phyloP scores from a whole-genome alignment of 805 yeast species.

The Candida sithepensis region DNA sequence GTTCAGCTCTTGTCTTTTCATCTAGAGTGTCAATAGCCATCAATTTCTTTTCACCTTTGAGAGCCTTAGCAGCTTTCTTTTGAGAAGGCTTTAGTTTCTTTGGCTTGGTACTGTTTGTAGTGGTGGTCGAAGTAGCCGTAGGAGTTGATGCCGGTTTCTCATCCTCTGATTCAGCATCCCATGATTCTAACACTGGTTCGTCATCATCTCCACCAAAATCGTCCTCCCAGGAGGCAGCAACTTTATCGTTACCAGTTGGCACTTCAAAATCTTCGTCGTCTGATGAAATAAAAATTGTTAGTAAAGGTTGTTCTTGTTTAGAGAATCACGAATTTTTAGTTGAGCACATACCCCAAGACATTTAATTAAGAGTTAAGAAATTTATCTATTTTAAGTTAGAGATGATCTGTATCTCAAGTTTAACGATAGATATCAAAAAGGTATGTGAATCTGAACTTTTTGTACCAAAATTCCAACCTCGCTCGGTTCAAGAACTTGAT shows the following conservation, averaged over 20 bases:
- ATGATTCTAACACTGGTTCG: slow-evolving; percentile 77
- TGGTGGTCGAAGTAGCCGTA: slow-evolving; percentile 16
- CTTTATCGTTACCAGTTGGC: slow-evolving; percentile 42
- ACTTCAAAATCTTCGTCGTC: slow-evolving; percentile 92
- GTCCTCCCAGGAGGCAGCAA: slow-evolving; percentile 78
- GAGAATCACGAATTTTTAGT: no score
- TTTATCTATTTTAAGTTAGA: no score
- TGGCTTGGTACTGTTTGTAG: slow-evolving; percentile 2
- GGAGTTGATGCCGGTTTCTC: slow-evolving; percentile 37
- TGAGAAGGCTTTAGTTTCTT: neutral
- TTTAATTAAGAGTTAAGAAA: neutral
- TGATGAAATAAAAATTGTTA: slow-evolving; percentile 9
- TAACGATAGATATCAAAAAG: no score
- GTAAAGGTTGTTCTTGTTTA: no score
- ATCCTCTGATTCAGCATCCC: slow-evolving; percentile 84
- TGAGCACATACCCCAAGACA: no score
- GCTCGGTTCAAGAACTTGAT: neutral
- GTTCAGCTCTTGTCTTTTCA: slow-evolving; percentile 66
- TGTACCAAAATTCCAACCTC: no score
- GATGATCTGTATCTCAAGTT: no score
- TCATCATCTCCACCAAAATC: slow-evolving; percentile 57
- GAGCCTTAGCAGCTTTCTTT: slow-evolving; percentile 38
- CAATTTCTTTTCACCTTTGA: slow-evolving; percentile 35
- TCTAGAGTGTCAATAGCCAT: slow-evolving; percentile 68
- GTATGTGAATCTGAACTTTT: no score